A percentile compares a stretch with the other conserved stretches of the same genome.
Evolutionary conservation across 208 protist species (phyloP).

Genomic region (Sergeia podlipaevii): DNA sequence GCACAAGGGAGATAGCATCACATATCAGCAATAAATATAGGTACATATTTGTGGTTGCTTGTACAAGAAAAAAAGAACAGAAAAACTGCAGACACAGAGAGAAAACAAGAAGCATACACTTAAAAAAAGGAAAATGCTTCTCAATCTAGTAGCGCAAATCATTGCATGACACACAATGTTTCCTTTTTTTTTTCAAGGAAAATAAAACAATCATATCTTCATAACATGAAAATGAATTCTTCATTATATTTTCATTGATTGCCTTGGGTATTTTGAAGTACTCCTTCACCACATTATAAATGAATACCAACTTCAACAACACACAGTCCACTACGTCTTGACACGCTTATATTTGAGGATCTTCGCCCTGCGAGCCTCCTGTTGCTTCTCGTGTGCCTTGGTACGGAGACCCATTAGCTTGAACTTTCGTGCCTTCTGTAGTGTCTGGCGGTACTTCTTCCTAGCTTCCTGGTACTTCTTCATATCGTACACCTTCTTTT

Average conservation of each 20-base stretch:
- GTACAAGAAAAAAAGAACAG: too few species aligned
- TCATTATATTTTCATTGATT: constrained; percentile 5
- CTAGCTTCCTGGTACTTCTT: constrained; percentile 86
- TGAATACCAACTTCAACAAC: background rate
- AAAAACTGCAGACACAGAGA: constrained; percentile 1
- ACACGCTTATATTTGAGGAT: constrained; percentile 86
- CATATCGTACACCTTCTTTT: constrained; percentile 91
- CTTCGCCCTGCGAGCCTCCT: constrained; percentile 85
- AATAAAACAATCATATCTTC: too few species aligned
- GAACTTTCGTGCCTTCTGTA: constrained; percentile 84
- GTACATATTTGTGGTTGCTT: too few species aligned
- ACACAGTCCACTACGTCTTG: constrained; percentile 47
- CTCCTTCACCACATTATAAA: too few species aligned
- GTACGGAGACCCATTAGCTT: constrained; percentile 84
- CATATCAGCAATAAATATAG: too few species aligned
- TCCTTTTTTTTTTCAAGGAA: too few species aligned
- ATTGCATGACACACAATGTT: too few species aligned
- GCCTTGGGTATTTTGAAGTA: too few species aligned
- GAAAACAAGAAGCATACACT: background rate
- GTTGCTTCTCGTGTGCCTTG: constrained; percentile 85
- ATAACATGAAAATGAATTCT: too few species aligned
- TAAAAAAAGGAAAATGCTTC: background rate
- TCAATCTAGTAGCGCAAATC: too few species aligned
- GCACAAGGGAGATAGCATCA: too few species aligned
- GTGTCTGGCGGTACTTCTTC: constrained; percentile 84